Evolutionary conservation across 305 asterid genomes (phyloP).

Genomic region (Fraxinus nigra): DNA sequence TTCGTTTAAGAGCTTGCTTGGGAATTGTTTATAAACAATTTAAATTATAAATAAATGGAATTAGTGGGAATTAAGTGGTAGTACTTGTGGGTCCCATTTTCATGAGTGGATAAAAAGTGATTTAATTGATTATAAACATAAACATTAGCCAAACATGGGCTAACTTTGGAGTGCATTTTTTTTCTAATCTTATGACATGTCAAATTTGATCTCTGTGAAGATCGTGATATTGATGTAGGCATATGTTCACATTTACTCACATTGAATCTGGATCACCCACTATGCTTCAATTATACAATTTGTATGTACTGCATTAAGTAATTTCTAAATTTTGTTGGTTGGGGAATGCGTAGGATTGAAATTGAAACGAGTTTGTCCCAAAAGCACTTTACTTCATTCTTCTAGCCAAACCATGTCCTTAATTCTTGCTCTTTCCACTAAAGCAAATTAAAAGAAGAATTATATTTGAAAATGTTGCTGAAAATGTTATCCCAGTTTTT

Average conservation of each 20-base stretch:
- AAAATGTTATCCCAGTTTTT: not conserved
- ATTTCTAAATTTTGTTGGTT: not conserved
- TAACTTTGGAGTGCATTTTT: not conserved
- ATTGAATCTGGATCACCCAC: not conserved
- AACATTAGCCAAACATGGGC: not conserved
- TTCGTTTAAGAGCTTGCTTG: not conserved
- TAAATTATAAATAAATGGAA: not conserved
- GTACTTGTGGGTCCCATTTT: not conserved
- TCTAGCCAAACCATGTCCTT: not conserved
- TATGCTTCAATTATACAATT: not conserved
- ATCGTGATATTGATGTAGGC: not conserved
- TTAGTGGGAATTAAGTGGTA: too few relatives aligned
- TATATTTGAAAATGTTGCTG: not conserved
- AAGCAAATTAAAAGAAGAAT: not conserved
- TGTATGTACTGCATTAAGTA: not conserved
- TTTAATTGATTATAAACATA: not conserved
- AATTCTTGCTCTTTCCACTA: not conserved
- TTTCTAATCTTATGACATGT: not conserved
- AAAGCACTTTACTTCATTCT: conserved; percentile 15
- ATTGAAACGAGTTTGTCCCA: not conserved
- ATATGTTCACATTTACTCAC: not conserved
- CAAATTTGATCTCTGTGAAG: not conserved
- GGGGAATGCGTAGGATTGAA: not conserved
- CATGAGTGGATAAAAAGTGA: not conserved
- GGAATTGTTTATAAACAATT: not conserved